Percentiles rank a stretch among this genome's conserved stretches.
Conservation (phyloP, 345 rosid species). For the Populus ilicifolia region DNA sequence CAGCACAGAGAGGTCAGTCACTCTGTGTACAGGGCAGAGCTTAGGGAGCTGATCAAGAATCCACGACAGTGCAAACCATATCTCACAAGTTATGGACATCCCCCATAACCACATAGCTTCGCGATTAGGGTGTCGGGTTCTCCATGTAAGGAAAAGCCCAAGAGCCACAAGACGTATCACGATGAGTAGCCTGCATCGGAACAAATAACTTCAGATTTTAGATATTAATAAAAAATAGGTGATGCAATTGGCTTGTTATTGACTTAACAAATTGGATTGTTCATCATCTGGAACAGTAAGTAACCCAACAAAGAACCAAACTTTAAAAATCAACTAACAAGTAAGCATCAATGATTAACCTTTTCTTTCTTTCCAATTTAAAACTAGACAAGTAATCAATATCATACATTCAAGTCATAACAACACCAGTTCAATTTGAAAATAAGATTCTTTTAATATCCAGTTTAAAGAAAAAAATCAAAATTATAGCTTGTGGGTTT, state of each 20-base stretch:
- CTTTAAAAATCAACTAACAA: neutral
- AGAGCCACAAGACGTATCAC: conserved; percentile 57
- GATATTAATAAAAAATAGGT: neutral
- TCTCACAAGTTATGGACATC: conserved; percentile 66
- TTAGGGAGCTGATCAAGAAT: conserved; percentile 73
- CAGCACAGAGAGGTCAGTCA: conserved; percentile 60
- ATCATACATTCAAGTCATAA: too few species aligned
- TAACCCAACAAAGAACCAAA: neutral
- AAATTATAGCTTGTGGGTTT: neutral
- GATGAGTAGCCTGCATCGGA: conserved; percentile 49
- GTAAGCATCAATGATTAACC: neutral
- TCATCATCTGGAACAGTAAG: neutral
- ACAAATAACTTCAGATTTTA: conserved; percentile 1
- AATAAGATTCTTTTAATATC: too few species aligned
- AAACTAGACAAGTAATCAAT: neutral
- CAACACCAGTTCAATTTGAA: too few species aligned
- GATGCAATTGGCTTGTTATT: neutral
- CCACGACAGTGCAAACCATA: conserved; percentile 85
- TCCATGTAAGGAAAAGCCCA: conserved; percentile 64
- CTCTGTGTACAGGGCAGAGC: conserved; percentile 73
- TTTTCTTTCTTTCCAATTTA: neutral
- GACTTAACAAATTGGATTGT: neutral
- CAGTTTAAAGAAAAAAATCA: too few species aligned
- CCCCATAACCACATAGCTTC: conserved; percentile 82
- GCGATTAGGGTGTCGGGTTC: conserved; percentile 60